A percentile compares a stretch with the other conserved stretches of the same genome.
These are phyloP conservation scores for Neurospora intermedia DNA, from an alignment of 495 filamentous ascomycete species.

Conservation along the genomic window DNA sequence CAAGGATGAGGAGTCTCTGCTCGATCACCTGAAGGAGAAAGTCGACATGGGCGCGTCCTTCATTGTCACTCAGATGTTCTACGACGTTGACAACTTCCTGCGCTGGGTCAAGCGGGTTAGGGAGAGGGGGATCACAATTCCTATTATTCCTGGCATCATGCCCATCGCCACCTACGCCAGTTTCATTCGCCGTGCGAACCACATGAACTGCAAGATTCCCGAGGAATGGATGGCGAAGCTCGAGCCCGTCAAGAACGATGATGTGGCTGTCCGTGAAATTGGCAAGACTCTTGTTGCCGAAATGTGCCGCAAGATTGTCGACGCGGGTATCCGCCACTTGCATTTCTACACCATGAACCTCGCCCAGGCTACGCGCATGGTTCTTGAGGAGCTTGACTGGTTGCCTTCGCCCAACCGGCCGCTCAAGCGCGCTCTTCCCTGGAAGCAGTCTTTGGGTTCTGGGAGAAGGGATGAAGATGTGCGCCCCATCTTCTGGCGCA, in stretches of 20 bases:
- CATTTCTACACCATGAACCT: conserved; percentile 99
- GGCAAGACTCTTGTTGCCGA: conserved; percentile 85
- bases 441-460: conserved; percentile 85
- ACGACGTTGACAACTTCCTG: conserved; percentile 91
- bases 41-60: conserved; percentile 90
- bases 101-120: conserved; percentile 79
- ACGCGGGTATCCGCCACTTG: conserved; percentile 72
- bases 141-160: conserved; percentile 98
- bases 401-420: conserved; percentile 65
- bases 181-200: conserved; percentile 79
- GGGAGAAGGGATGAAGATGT: conserved; percentile 89
- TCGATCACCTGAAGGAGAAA: conserved; percentile 96
- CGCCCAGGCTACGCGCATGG: conserved; percentile 84
- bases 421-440: conserved; percentile 75
- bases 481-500: conserved; percentile 97
- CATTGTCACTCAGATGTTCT: conserved; percentile 98
- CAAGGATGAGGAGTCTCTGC: conserved; percentile 66
- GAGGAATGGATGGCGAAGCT: conserved; percentile 67
- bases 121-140: conserved; percentile 72
- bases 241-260: conserved; percentile 94
- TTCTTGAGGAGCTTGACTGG: conserved; percentile 79
- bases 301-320: conserved; percentile 76
- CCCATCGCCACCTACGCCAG: conserved; percentile 91
- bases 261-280: conserved; percentile 81
- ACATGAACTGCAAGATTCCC: conserved; percentile 77